phyloP scores from a whole-genome alignment of 148 eudicot genomes.

The Nepenthes mirabilis region DNA sequence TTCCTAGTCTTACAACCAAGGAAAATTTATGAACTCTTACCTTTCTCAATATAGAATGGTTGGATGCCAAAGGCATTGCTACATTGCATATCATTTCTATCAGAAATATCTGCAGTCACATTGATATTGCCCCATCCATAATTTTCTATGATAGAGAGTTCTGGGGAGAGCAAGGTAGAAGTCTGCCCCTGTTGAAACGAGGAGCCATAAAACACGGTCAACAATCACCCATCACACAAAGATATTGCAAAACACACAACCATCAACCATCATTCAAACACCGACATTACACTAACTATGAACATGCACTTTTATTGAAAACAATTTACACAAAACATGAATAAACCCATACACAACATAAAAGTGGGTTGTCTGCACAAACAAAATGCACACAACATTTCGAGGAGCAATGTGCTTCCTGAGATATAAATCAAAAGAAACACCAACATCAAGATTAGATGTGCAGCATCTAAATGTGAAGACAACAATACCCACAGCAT shows the following conservation, averaged over 20 bases:
- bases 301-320: too few relatives aligned
- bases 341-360: too few relatives aligned
- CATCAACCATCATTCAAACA: too few relatives aligned
- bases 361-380: too few relatives aligned
- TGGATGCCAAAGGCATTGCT: slow-evolving; percentile 63
- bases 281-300: too few relatives aligned
- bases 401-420: too few relatives aligned
- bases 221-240: neutral
- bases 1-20: neutral
- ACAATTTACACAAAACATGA: too few relatives aligned
- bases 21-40: slow-evolving; percentile 16
- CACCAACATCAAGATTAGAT: too few relatives aligned
- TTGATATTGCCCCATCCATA: slow-evolving; percentile 62
- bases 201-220: slow-evolving; percentile 2
- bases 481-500: too few relatives aligned
- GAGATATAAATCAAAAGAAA: too few relatives aligned
- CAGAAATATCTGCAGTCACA: slow-evolving; percentile 8
- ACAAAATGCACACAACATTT: too few relatives aligned
- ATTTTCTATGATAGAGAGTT: slow-evolving; percentile 24
- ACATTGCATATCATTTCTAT: slow-evolving; percentile 30
- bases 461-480: too few relatives aligned
- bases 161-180: slow-evolving; percentile 14
- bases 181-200: slow-evolving; percentile 25
- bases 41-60: slow-evolving; percentile 80
- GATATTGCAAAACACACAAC: neutral